Evolutionary conservation across 768 basidiomycete genomes (phyloP), one percentile per base, ranked within the genome.

Genomic region (Symmetrospora coprosmae): DNA sequence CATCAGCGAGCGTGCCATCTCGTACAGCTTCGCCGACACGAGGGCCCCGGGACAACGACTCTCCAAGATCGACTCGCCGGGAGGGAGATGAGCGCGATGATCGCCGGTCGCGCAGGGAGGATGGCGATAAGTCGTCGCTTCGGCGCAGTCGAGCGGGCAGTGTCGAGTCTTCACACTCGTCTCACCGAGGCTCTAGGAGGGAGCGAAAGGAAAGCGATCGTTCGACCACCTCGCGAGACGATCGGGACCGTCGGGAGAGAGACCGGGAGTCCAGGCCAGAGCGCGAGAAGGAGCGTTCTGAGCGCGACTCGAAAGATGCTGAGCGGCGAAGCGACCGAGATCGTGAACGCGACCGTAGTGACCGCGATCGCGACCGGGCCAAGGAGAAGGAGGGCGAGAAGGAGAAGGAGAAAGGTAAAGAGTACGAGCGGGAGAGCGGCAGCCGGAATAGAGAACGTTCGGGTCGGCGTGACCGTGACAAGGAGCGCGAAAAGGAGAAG

Each of bases 351-450:
- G 77, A 78, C 35, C 74, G 37, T 19, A 21, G 74, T 27, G 75
- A 77, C 30, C 70, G 76, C 45, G 76, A 75, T 16, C 66, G 70
- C 21, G 64, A 65, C 47, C 60, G 71, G 47, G 74, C 78, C 56
- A 73, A 76, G 49, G 77, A 78, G 28, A 72, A 75, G 48, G 78
- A 79, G 9, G 74, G 76, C 21, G 77, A 81, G 16, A 65, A 75
- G 19, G 78, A 79, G 41, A 71, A n/a, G n/a, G n/a, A n/a, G n/a
- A n/a, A n/a, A n/a, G 73, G 33, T 40, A 34, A n/a, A 13, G 33
- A 17, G 11, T 11, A 52, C 19, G 49, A 55, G 19, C 52, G 38
- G 39, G 51, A 46, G 2, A 23, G 43, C 5, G 41, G n/a, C n/a
- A n/a, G 41, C n/a, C 59, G 46, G 13, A 5, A 31, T 27, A 13